phyloP scores from a whole-genome alignment of 257 asterid species.

The Nicotiana knightiana region DNA sequence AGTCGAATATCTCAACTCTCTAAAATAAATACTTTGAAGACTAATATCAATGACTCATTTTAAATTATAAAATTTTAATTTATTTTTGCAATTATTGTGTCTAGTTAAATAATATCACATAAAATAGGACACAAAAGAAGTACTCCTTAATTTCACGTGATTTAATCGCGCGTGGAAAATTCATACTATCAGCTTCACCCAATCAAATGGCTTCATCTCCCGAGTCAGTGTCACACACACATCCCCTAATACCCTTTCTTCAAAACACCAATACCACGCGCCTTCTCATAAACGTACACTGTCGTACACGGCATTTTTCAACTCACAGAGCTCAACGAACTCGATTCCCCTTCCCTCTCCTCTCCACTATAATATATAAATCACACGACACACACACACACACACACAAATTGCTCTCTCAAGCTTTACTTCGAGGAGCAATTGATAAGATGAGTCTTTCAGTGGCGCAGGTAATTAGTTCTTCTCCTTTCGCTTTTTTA shows the following conservation, averaged over 20 bases:
- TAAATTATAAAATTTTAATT: too few species aligned
- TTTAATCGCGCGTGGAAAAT: not conserved
- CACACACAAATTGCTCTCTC: not conserved
- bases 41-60: too few species aligned
- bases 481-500: not conserved
- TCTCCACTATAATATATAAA: not conserved
- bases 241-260: not conserved
- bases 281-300: not conserved
- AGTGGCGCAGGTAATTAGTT: slow-evolving; percentile 29
- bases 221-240: not conserved
- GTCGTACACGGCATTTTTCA: not conserved
- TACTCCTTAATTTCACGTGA: not conserved
- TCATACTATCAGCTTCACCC: not conserved
- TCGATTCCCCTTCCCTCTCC: not conserved
- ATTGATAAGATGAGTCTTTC: slow-evolving; percentile 28
- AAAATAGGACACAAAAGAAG: too few species aligned
- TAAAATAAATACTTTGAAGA: too few species aligned
- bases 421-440: slow-evolving; percentile 1
- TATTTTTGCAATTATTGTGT: too few species aligned
- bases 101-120: too few species aligned
- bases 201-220: not conserved
- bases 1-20: too few species aligned
- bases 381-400: not conserved
- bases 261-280: not conserved
- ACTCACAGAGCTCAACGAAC: not conserved